Conservation (phyloP, 257 asterid genomes). For the Jasminum sambac region DNA sequence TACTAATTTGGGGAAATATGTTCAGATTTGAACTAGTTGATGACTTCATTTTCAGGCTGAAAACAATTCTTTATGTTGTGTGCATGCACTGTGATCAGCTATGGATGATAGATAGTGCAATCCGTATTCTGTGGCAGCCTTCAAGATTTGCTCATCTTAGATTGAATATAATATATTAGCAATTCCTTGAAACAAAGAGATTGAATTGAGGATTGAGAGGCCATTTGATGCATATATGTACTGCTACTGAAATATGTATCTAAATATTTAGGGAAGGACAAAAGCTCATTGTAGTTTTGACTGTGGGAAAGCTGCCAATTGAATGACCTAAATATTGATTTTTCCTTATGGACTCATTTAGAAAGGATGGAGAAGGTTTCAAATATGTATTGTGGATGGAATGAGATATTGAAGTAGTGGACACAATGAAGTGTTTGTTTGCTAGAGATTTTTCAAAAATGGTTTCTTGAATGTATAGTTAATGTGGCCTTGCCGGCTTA, state of each 20-base stretch:
- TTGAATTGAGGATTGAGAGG: not conserved
- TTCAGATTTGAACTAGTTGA: constrained; percentile 35
- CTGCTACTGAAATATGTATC: not conserved
- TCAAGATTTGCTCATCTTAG: not conserved
- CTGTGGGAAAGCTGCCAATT: not conserved
- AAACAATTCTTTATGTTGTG: constrained; percentile 42
- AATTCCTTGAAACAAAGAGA: not conserved
- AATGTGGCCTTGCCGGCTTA: too few relatives aligned
- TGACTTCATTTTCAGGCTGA: constrained; percentile 39
- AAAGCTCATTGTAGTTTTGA: not conserved
- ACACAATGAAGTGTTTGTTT: too few relatives aligned
- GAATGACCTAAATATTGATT: not conserved
- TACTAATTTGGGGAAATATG: constrained; percentile 27
- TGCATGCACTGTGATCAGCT: too few relatives aligned
- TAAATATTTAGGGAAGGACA: not conserved
- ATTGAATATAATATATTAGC: not conserved
- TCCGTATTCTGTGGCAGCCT: not conserved
- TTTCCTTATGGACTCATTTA: not conserved
- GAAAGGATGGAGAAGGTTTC: not conserved
- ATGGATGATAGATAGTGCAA: not conserved
- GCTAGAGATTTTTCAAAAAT: too few relatives aligned
- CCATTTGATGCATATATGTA: not conserved
- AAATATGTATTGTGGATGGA: not conserved
- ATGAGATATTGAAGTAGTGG: not conserved
- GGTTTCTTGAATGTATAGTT: too few relatives aligned